Evolutionary conservation across 306 rosid genomes (phyloP), one percentile per base, ranked within the genome.

Genomic region (Glycine latifolia): DNA sequence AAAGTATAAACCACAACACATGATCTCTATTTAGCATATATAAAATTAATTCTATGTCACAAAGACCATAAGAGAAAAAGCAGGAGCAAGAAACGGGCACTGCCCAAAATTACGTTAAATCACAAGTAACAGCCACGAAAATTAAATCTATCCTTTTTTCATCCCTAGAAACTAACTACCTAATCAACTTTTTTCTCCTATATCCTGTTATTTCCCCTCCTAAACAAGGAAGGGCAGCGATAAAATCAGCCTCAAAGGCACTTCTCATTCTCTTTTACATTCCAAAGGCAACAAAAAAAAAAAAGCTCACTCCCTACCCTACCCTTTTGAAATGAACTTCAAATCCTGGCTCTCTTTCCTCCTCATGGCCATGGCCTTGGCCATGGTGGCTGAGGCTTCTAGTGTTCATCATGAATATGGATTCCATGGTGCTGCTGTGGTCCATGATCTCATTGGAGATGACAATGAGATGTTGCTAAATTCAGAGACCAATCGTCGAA

Each of bases 381-480:
- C 80, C 76, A 81, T 66, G 44, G 84, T 74, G 20, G 77, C 76
- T 37, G 80, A 81, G 63, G 80, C 91, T 15, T 69, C 89, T 1
- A 76, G 50, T 7, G 7, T 80, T 3, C 76, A 75, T 4, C 75
- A 79, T 1, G 85, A 59, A 0, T 31, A 47, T 14, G 55, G 44
- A 4, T 11, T 17, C 3, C 17, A 5, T 3, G 10, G 74, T 4
- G 6, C 44, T 7, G 7, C 4, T 3, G 16, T 48, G 10, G 6
- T 43, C 9, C 47, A 4, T 1, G 88, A 83, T 41, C 12, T 79
- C 15, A 78, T 89, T 3, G 86, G 78, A 5, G 86, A 85, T 1
- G 87, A 83, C 5, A 85, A 88, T 14, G 90, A 91, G 78, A 80
- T 85, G 82, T 8, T 87, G 81, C 53, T 86, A 78, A 84, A 73